Evolutionary conservation across 1,139 yeast genomes (phyloP), one percentile per base, ranked within the genome.

Genomic region (Nematodospora anomalae): DNA sequence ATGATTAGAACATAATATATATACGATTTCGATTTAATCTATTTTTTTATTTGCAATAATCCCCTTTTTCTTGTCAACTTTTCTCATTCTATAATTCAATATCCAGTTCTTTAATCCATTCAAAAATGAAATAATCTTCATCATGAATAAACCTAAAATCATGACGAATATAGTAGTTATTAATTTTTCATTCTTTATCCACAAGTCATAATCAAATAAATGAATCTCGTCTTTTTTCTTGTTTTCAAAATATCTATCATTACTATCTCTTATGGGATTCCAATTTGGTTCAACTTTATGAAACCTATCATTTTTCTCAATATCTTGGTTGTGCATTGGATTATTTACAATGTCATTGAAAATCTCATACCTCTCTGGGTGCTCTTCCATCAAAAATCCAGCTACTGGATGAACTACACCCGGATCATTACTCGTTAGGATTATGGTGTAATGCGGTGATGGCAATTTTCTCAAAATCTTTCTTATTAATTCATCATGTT

Each of bases 391-490:
- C 2, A 61, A 53, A 10, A 37, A 15, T 4, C 47, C 46, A 0
- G 76, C 74, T 0, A 57, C 41, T 2, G 72, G 74, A 38, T 60
- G 65, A 26, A 52, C 52, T 25, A 46, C 50, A 9, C 52, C 56
- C 26, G 42, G 58, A 16, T 28, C 15, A 38, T 44, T 46, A 13
- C 51, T 51, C 0, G 86, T 77, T 33, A 77, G 57, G 4, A 83
- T 56, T 3, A 84, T 60, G 3, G 83, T 64, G 39, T 70, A 71
- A 42, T 74, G 73, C 0, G 92, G 90, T 0, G 87, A 71, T 0
- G 94, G 92, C n/a, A 81, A 53, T 45, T 77, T 79, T 23, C 85
- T 70, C 20, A 81, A 50, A 10, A 83, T 67, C 28, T 65, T 64
- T 35, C 81, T 57, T 6, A 80, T 49, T 40, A 71, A 58, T 35